phyloP scores from a whole-genome alignment of 768 basidiomycete genomes.

The Mycena filopes region DNA sequence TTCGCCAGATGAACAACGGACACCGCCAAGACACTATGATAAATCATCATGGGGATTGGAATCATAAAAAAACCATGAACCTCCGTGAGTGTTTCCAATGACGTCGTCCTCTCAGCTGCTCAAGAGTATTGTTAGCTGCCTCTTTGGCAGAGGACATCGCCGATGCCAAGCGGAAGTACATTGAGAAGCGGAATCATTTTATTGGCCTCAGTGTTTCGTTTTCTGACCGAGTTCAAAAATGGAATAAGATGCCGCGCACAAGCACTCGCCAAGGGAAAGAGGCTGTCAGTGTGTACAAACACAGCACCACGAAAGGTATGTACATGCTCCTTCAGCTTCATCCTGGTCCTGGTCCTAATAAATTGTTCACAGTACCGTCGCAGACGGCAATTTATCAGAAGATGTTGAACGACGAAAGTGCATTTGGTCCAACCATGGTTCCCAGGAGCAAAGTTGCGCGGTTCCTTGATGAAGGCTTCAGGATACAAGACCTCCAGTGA shows the following conservation, averaged over 20 bases:
- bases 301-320: slow-evolving; percentile 4
- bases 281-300: slow-evolving; percentile 6
- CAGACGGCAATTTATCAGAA: neutral
- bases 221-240: too few species aligned
- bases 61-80: slow-evolving; percentile 28
- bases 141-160: neutral
- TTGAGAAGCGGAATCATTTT: slow-evolving; percentile 3
- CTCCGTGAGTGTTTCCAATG: neutral
- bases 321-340: neutral
- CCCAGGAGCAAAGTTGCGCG: slow-evolving; percentile 1
- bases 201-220: too few species aligned
- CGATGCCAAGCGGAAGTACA: neutral
- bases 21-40: slow-evolving; percentile 36
- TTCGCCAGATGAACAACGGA: slow-evolving; percentile 36
- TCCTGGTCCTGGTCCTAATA: too few species aligned
- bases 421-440: neutral
- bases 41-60: slow-evolving; percentile 33
- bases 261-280: too few species aligned
- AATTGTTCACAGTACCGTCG: neutral
- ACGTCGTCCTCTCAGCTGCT: neutral
- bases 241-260: too few species aligned
- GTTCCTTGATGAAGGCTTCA: neutral
- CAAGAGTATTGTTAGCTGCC: neutral
- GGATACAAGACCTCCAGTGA: slow-evolving; percentile 9
- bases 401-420: neutral